Evolutionary conservation across 306 rosid genomes (phyloP), one percentile per base, ranked within the genome.

Genomic region (Rosa multiflora): DNA sequence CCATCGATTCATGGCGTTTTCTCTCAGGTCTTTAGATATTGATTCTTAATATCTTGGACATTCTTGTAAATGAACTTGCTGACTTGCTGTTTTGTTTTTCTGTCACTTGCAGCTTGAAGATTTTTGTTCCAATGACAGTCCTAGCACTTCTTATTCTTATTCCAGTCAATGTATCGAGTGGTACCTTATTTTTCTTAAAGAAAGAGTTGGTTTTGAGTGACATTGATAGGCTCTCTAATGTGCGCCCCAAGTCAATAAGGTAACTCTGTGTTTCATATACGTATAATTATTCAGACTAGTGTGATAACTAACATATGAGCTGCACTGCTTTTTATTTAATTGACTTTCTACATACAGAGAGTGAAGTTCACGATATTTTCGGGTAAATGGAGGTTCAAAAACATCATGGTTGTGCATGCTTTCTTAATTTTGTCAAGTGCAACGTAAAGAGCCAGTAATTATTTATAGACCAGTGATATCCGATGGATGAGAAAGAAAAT

Each of bases 221-320:
- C 58, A 95, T 95, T 10, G 99, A 95, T 83, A 95, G 89, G 86
- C 98, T 95, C 70, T 95, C 99, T 29, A 95, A 95, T 85, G 99
- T 95, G 76, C 90, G 86, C 6, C 85, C 98, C 14, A 46, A 83
- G 82, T 95, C 99, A 58, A 62, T 85, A 82, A 91, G 99, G 99
- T 91, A 82, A 9, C 55, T 26, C 72, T 67, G 42, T 71, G 51
- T 53, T 26, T 52, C 70, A n/a, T 32, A 18, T 55, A 35, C 47
- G 2, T 29, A 17, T 37, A 14, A 4, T 56, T 5, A 9, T 75
- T 59, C 9, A 43, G 17, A 23, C 29, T 75, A 5, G 43, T 43
- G 26, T 58, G 14, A 42, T 13, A 59, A 74, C n/a, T 75, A 59
- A 26, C 23, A 2, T 43, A 42, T 42, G 55, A 74, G 67, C 39